Percentiles rank a stretch among this genome's conserved stretches.
Evolutionary conservation across 2,329 filamentous ascomycete genomes (phyloP).

Genomic region (Botryotinia calthae): DNA sequence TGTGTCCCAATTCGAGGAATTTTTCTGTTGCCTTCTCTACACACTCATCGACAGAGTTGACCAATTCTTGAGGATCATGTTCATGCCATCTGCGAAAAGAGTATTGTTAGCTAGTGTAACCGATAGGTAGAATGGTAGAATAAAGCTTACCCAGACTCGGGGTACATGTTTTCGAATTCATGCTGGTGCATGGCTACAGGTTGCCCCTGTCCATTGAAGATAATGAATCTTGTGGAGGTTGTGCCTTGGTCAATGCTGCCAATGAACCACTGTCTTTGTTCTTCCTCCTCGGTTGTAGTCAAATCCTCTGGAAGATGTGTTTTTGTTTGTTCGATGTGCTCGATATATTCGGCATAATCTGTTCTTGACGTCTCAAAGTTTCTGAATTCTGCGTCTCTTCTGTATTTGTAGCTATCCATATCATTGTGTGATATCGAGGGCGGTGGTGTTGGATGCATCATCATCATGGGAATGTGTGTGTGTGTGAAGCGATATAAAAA

Average conservation of each 20-base stretch:
- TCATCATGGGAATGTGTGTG: slow-evolving; percentile 5
- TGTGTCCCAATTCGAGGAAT: slow-evolving; percentile 67
- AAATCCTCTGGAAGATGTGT: slow-evolving; percentile 29
- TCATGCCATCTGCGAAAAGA: slow-evolving; percentile 68
- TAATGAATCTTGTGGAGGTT: slow-evolving; percentile 84
- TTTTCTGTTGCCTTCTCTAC: slow-evolving; percentile 70
- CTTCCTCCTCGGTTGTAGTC: slow-evolving; percentile 28
- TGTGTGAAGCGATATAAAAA: not conserved
- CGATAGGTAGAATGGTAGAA: not conserved
- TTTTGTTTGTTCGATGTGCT: slow-evolving; percentile 26
- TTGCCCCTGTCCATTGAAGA: slow-evolving; percentile 78
- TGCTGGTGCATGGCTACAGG: slow-evolving; percentile 82
- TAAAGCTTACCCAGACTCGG: slow-evolving; percentile 71
- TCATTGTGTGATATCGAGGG: slow-evolving; percentile 3
- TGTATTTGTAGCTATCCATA: slow-evolving; percentile 11
- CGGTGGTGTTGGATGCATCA: slow-evolving; percentile 18
- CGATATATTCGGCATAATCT: slow-evolving; percentile 28
- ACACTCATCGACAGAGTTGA: slow-evolving; percentile 69
- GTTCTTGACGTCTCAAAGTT: slow-evolving; percentile 20
- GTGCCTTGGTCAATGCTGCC: slow-evolving; percentile 91
- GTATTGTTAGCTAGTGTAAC: slow-evolving; percentile 21
- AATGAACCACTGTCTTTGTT: slow-evolving; percentile 61
- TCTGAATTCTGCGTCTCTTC: slow-evolving; percentile 10
- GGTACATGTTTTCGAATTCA: slow-evolving; percentile 82
- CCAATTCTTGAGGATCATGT: slow-evolving; percentile 73